Conservation (phyloP, 2,329 filamentous ascomycete species). For the Penicillium hordei region DNA sequence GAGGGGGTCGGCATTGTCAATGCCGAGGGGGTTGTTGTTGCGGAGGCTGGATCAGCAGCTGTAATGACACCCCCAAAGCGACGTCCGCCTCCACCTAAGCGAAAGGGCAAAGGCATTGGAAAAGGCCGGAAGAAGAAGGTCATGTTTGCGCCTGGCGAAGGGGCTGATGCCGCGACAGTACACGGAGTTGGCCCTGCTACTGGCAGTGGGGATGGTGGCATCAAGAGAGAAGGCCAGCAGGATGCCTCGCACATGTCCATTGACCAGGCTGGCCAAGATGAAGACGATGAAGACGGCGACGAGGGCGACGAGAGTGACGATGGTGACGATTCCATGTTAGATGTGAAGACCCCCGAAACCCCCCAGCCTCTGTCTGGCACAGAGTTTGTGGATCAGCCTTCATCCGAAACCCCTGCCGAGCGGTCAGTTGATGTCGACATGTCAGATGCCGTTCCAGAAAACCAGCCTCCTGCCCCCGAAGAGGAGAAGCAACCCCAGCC, state of each 20-base stretch:
- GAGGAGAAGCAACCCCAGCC: slow-evolving; percentile 3
- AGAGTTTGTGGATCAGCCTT: slow-evolving; percentile 19
- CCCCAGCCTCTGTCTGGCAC: slow-evolving; percentile 32
- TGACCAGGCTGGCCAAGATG: slow-evolving; percentile 46
- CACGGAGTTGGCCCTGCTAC: slow-evolving; percentile 43
- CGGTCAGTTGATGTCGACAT: slow-evolving; percentile 23
- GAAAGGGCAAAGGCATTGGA: slow-evolving; percentile 77
- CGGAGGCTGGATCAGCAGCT: slow-evolving; percentile 47
- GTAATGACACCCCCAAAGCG: slow-evolving; percentile 55
- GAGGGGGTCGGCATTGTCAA: slow-evolving; percentile 62
- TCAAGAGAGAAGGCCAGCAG: slow-evolving; percentile 43
- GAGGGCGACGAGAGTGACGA: slow-evolving; percentile 53
- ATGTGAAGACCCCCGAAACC: slow-evolving; percentile 47
- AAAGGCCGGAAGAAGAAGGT: slow-evolving; percentile 75
- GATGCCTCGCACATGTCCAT: slow-evolving; percentile 45
- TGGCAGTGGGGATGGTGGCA: slow-evolving; percentile 31
- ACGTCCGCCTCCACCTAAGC: slow-evolving; percentile 73
- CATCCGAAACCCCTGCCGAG: slow-evolving; percentile 16
- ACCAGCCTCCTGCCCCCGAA: slow-evolving; percentile 4
- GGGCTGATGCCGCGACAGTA: slow-evolving; percentile 35
- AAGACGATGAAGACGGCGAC: slow-evolving; percentile 51
- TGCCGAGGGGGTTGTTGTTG: slow-evolving; percentile 60
- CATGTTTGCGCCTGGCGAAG: slow-evolving; percentile 53
- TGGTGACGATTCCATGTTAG: slow-evolving; percentile 50
- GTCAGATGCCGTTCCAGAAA: slow-evolving; percentile 18